phyloP scores from a whole-genome alignment of 2,329 filamentous ascomycete species.

The Tolypocladium paradoxum region DNA sequence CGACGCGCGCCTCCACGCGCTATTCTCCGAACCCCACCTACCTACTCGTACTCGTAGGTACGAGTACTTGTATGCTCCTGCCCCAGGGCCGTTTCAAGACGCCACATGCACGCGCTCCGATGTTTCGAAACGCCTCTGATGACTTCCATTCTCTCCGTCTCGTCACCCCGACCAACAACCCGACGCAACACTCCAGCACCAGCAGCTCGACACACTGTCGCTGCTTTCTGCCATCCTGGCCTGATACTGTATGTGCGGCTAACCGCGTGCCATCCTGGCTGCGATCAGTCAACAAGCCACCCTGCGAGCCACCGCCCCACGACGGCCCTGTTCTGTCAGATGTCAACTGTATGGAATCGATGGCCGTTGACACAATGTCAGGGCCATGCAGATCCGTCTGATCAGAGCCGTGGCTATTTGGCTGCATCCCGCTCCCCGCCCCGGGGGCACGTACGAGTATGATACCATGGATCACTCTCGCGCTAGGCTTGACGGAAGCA shows the following conservation, averaged over 20 bases:
- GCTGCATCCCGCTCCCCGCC: background rate
- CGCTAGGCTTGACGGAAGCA: background rate
- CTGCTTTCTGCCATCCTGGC: background rate
- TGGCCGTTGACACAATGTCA: background rate
- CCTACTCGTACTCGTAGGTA: no score
- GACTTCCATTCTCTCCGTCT: no score
- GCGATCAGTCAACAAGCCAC: background rate
- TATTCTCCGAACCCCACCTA: background rate
- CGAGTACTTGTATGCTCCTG: no score
- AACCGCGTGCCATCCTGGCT: background rate
- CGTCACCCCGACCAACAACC: no score
- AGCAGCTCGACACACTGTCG: background rate
- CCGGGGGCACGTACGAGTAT: background rate
- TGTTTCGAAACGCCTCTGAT: background rate
- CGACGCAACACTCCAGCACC: background rate
- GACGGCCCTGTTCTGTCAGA: background rate
- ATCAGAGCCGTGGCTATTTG: background rate
- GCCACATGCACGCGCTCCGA: background rate
- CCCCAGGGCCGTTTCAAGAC: background rate
- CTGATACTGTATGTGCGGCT: background rate
- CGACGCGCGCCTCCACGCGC: background rate
- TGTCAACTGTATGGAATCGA: background rate
- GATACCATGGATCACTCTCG: background rate
- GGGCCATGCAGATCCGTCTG: background rate
- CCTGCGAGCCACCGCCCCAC: background rate